phyloP scores from a whole-genome alignment of 768 basidiomycete species.

The Boletus vermiculosoides region DNA sequence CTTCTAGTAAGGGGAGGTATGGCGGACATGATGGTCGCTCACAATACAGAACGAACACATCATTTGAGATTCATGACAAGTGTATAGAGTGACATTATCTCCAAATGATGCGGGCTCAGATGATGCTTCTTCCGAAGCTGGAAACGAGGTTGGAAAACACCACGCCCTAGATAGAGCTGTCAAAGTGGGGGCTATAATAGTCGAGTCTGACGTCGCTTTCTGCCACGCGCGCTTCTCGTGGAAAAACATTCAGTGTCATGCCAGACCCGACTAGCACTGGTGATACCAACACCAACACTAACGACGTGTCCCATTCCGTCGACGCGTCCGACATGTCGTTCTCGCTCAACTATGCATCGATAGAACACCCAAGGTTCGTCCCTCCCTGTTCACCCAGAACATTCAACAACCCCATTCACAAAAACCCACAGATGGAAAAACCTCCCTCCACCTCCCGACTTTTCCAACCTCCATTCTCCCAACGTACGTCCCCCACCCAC shows the following conservation, averaged over 20 bases:
- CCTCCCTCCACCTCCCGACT: conserved; percentile 68
- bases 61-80: no score
- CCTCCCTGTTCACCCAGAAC: background rate
- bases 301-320: background rate
- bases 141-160: no score
- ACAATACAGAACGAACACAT: no score
- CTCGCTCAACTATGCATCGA: conserved; percentile 32
- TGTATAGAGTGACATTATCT: no score
- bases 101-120: no score
- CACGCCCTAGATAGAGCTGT: no score
- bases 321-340: conserved; percentile 21
- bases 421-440: conserved; percentile 52
- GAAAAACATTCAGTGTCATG: background rate
- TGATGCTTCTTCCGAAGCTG: background rate
- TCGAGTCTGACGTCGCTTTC: no score
- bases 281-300: background rate
- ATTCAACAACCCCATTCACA: background rate
- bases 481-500: conserved; percentile 11
- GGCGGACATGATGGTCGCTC: no score
- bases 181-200: no score
- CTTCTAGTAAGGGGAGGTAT: no score
- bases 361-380: conserved; percentile 30
- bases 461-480: conserved; percentile 46
- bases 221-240: background rate
- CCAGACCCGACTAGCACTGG: background rate